Percentiles rank a stretch among this genome's conserved stretches.
Evolutionary conservation across 139 green algal species (phyloP).

Genomic region (Closterium sp.): DNA sequence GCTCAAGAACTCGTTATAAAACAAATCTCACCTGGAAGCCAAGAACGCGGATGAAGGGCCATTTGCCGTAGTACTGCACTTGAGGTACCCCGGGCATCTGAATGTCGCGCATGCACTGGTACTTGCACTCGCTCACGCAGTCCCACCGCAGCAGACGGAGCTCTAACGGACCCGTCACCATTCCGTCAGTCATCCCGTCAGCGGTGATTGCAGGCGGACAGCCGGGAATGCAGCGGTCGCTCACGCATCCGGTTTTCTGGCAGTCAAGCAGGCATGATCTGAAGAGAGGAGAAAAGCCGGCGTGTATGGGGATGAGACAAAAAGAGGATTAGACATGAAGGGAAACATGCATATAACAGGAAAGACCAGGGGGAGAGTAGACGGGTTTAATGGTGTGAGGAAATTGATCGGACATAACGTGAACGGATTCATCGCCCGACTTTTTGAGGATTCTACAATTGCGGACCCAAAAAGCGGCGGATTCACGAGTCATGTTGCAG

Average conservation of each 20-base stretch:
- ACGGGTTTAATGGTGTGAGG: no score
- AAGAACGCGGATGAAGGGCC: conserved; percentile 73
- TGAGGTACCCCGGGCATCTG: neutral
- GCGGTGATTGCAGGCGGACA: neutral
- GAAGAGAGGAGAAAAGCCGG: neutral
- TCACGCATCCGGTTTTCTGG: conserved; percentile 1
- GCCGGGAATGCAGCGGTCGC: conserved; percentile 5
- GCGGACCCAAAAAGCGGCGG: no score
- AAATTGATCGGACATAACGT: no score
- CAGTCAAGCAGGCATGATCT: neutral
- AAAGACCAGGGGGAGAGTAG: no score
- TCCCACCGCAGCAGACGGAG: conserved; percentile 19
- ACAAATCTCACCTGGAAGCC: conserved; percentile 53
- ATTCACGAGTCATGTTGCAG: no score
- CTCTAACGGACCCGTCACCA: conserved; percentile 8
- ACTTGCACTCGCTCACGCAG: conserved; percentile 68
- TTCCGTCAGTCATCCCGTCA: neutral
- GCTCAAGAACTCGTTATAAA: neutral
- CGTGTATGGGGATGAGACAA: no score
- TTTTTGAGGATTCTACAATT: no score
- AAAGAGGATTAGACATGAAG: no score
- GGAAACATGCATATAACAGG: no score
- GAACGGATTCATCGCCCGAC: no score
- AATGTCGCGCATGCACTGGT: conserved; percentile 65
- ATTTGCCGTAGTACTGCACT: conserved; percentile 86